A percentile compares a stretch with the other conserved stretches of the same genome.
phyloP scores from a whole-genome alignment of 306 rosid species.

The Pyrus bretschneideri region DNA sequence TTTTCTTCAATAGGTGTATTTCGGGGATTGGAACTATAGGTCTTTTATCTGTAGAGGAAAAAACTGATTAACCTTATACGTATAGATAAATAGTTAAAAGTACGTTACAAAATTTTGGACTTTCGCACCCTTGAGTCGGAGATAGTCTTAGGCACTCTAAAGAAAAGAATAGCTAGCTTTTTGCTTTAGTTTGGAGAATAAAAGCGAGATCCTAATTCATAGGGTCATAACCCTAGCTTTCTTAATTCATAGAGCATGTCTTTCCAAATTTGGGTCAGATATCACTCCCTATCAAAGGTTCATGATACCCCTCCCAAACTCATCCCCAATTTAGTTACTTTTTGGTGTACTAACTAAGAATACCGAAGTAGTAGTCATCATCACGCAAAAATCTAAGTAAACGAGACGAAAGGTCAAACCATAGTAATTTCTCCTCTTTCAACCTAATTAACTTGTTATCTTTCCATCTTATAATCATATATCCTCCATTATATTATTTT shows the following conservation, averaged over 20 bases:
- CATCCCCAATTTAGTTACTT: neutral
- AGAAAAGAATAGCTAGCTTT: too few relatives aligned
- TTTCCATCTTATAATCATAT: neutral
- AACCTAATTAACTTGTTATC: neutral
- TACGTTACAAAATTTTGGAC: too few relatives aligned
- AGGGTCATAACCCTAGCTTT: too few relatives aligned
- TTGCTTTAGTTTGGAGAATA: too few relatives aligned
- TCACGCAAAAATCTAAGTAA: neutral
- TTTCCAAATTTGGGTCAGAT: neutral
- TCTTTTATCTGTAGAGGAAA: too few relatives aligned
- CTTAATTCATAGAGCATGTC: neutral
- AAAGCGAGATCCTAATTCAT: too few relatives aligned
- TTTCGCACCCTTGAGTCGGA: too few relatives aligned
- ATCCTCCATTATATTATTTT: neutral
- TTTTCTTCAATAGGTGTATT: too few relatives aligned
- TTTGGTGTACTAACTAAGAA: neutral
- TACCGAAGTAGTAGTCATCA: neutral
- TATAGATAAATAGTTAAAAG: too few relatives aligned
- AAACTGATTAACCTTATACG: too few relatives aligned
- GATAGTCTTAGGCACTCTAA: too few relatives aligned
- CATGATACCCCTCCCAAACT: neutral
- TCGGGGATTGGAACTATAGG: too few relatives aligned
- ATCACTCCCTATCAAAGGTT: conserved; percentile 6
- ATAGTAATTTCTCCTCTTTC: neutral
- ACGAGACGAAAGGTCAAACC: neutral